These are phyloP conservation scores for Phialocephala subalpina DNA, from an alignment of 2,329 filamentous ascomycete species.

Conservation along the genomic window DNA sequence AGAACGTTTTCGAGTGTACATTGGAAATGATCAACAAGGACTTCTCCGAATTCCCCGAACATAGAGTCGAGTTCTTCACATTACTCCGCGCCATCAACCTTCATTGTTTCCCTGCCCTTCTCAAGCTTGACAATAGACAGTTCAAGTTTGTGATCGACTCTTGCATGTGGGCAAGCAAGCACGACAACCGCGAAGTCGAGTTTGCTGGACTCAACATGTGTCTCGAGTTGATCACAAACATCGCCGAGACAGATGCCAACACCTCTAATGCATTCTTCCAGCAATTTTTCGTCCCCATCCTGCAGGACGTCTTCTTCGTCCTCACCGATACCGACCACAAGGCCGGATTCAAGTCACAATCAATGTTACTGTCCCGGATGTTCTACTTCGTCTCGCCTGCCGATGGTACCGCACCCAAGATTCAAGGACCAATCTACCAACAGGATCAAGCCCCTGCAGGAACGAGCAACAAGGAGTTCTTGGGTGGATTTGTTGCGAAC, in stretches of 20 bases:
- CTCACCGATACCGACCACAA: constrained; percentile 98
- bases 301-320: constrained; percentile 98
- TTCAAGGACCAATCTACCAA: constrained; percentile 89
- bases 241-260: constrained; percentile 86
- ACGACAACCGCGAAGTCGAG: constrained; percentile 98
- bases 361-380: constrained; percentile 90
- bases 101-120: constrained; percentile 92
- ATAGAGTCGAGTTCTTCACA: constrained; percentile 99
- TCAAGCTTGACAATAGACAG: constrained; percentile 93
- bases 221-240: constrained; percentile 95
- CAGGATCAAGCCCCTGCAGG: constrained; percentile 83
- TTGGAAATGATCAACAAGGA: constrained; percentile 99
- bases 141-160: constrained; percentile 99
- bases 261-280: constrained; percentile 97
- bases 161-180: constrained; percentile 99
- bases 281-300: constrained; percentile 93
- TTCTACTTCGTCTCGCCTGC: constrained; percentile 91
- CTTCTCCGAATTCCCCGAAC: constrained; percentile 98
- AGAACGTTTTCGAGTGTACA: constrained; percentile 98
- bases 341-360: constrained; percentile 98
- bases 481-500: constrained; percentile 85
- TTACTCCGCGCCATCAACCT: constrained; percentile 94
- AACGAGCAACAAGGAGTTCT: constrained; percentile 89
- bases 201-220: constrained; percentile 98
- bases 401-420: constrained; percentile 77